phyloP scores from a whole-genome alignment of 768 basidiomycete genomes.

The Trametes meyenii region DNA sequence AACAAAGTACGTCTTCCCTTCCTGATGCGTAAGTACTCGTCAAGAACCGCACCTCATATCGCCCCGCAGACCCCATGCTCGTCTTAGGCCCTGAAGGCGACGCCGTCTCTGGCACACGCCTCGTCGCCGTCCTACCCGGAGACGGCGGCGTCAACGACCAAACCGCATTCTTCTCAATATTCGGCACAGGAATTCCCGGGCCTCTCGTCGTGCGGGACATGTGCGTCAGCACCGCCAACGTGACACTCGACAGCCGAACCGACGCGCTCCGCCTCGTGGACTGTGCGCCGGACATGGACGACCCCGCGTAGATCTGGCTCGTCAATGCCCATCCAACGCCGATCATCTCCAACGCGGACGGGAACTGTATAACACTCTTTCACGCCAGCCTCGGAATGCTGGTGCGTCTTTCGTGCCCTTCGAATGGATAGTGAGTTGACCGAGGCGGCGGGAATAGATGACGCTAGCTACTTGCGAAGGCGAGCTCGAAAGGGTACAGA shows the following conservation, averaged over 20 bases:
- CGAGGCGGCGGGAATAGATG: too few species aligned
- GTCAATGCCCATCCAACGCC: too few species aligned
- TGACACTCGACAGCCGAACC: neutral
- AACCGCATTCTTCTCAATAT: neutral
- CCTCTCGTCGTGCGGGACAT: neutral
- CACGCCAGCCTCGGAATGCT: too few species aligned
- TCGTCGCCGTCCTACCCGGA: neutral
- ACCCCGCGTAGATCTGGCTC: too few species aligned
- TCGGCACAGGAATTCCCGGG: neutral
- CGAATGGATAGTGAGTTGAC: too few species aligned
- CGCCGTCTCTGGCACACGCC: neutral
- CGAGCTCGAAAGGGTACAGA: too few species aligned
- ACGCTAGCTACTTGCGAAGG: too few species aligned
- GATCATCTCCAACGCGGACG: too few species aligned
- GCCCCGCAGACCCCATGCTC: neutral
- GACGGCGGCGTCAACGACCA: neutral
- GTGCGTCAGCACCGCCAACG: constrained; percentile 1
- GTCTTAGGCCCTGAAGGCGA: neutral
- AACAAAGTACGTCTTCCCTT: neutral
- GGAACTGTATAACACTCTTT: too few species aligned
- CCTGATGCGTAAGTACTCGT: too few species aligned
- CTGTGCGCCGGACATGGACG: neutral
- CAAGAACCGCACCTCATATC: neutral
- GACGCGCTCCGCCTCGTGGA: constrained; percentile 4
- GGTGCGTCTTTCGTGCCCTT: too few species aligned